These are phyloP conservation scores for Vinca minor DNA, from an alignment of 257 asterid genomes.

Conservation along the genomic window DNA sequence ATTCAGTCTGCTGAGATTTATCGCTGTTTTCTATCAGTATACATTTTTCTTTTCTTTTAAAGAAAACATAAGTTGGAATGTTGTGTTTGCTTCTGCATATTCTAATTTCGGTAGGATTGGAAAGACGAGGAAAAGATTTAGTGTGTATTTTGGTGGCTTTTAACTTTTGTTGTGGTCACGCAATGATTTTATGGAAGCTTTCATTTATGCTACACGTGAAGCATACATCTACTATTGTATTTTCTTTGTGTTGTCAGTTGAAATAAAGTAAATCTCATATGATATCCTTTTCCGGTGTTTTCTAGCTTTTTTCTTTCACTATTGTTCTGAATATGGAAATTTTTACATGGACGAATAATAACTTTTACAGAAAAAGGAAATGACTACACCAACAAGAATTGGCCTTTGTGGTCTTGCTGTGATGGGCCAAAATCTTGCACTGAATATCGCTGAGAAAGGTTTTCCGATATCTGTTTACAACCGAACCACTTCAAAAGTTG, in stretches of 20 bases:
- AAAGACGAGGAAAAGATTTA: background rate
- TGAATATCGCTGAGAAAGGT: conserved; percentile 96
- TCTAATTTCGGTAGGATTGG: background rate
- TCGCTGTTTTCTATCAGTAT: background rate
- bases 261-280: background rate
- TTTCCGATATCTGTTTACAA: conserved; percentile 95
- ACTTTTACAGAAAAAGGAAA: conserved; percentile 20
- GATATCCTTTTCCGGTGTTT: background rate
- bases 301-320: too few species aligned
- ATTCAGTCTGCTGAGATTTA: background rate
- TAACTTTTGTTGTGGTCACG: too few species aligned
- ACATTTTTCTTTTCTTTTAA: background rate
- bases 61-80: background rate
- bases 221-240: background rate
- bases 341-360: too few species aligned
- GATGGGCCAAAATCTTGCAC: conserved; percentile 98
- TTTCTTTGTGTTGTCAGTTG: background rate
- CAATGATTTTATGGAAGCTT: background rate
- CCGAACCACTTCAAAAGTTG: conserved; percentile 89
- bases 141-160: too few species aligned
- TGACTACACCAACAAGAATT: conserved; percentile 81
- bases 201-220: background rate
- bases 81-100: background rate
- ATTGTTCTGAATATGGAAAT: too few species aligned
- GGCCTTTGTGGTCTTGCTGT: conserved; percentile 99